A percentile compares a stretch with the other conserved stretches of the same genome.
Evolutionary conservation across 1,284 basidiomycete species (phyloP).

Genomic region (Heimioporus retisporus): DNA sequence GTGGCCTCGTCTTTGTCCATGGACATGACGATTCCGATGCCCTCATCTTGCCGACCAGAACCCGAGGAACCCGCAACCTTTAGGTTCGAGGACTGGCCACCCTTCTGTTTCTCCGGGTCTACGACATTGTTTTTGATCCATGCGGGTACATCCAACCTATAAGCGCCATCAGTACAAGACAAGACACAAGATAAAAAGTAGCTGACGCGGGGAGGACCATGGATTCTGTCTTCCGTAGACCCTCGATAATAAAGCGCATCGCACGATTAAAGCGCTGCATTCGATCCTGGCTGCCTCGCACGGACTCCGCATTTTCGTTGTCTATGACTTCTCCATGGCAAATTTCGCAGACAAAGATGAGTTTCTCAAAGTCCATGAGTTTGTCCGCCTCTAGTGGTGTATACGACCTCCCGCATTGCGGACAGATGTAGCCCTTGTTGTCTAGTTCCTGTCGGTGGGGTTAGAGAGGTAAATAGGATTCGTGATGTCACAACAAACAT

Average conservation of each 20-base stretch:
- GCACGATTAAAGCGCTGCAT: constrained; percentile 97
- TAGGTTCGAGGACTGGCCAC: constrained; percentile 61
- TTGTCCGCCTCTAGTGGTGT: constrained; percentile 89
- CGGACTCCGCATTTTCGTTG: constrained; percentile 92
- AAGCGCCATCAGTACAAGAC: constrained; percentile 11
- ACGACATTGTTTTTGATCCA: constrained; percentile 80
- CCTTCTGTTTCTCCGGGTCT: constrained; percentile 68
- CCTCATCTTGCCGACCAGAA: constrained; percentile 71
- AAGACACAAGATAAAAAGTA: neutral
- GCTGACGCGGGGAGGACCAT: constrained; percentile 85
- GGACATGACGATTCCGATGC: constrained; percentile 84
- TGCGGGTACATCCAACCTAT: constrained; percentile 84
- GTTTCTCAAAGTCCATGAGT: constrained; percentile 76
- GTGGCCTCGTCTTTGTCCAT: constrained; percentile 85
- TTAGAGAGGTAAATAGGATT: constrained; percentile 14
- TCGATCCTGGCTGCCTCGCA: constrained; percentile 88
- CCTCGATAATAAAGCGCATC: constrained; percentile 89
- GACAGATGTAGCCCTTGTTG: constrained; percentile 96
- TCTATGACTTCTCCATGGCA: constrained; percentile 88
- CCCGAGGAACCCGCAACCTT: constrained; percentile 79
- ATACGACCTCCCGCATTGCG: constrained; percentile 89
- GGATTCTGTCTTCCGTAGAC: constrained; percentile 90
- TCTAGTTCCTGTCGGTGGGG: constrained; percentile 80
- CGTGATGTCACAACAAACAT: constrained; percentile 58
- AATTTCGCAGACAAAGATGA: constrained; percentile 81